Conservation (phyloP, 1,139 yeast species). For the Saccharomycopsis phalli region DNA sequence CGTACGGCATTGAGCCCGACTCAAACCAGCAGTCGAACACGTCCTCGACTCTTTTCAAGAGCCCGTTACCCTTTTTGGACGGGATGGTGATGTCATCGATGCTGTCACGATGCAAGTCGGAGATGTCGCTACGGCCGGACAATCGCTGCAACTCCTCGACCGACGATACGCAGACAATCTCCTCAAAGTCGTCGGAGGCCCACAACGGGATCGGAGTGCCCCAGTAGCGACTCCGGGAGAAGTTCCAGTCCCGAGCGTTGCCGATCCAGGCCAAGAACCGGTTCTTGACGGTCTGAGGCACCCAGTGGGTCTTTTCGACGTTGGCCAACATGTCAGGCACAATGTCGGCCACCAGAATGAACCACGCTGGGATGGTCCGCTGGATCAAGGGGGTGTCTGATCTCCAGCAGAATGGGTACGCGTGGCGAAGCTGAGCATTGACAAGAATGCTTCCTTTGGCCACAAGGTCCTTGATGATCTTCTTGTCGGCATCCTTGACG, state of each 20-base stretch:
- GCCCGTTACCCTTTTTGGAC: conserved; percentile 84
- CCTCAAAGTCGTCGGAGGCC: conserved; percentile 91
- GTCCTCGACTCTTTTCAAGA: conserved; percentile 83
- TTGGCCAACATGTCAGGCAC: conserved; percentile 85
- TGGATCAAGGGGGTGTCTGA: conserved; percentile 95
- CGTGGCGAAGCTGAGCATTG: conserved; percentile 80
- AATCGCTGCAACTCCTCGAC: conserved; percentile 75
- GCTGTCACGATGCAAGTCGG: conserved; percentile 88
- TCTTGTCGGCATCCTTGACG: conserved; percentile 93
- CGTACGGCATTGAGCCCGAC: conserved; percentile 98
- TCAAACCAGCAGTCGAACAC: conserved; percentile 99
- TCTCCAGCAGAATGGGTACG: conserved; percentile 99
- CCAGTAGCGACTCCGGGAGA: conserved; percentile 98
- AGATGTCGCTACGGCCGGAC: conserved; percentile 71
- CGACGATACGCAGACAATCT: conserved; percentile 88
- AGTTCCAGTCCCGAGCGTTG: conserved; percentile 98
- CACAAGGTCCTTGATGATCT: conserved; percentile 76
- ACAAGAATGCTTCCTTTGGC: conserved; percentile 68
- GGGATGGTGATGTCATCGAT: conserved; percentile 92
- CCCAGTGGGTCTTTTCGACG: conserved; percentile 89
- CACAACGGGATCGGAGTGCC: conserved; percentile 98
- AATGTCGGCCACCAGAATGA: conserved; percentile 78
- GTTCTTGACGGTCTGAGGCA: conserved; percentile 81
- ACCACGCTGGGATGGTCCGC: conserved; percentile 98
- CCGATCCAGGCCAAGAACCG: conserved; percentile 97